Evolutionary conservation across 1,284 basidiomycete species (phyloP), one percentile per base, ranked within the genome.

Genomic region (Papiliotrema nemorosa): DNA sequence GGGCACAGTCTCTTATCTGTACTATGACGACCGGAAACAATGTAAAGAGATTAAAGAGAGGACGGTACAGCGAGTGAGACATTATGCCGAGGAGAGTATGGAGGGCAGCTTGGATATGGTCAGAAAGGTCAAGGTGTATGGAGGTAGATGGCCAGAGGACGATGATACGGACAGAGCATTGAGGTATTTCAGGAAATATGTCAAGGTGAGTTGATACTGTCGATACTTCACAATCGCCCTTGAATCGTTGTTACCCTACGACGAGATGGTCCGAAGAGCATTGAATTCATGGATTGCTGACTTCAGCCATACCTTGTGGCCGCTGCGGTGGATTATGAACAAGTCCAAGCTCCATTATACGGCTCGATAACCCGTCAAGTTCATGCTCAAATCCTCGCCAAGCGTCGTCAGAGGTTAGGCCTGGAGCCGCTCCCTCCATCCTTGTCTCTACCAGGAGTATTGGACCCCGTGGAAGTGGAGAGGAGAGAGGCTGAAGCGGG

Each of bases 201-300:
- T 97, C 78, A 96, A 96, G 86, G 92, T 94, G 63, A 64, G 78
- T 66, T n/a, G n/a, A n/a, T n/a, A n/a, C n/a, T n/a, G n/a, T n/a
- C n/a, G 38, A n/a, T n/a, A n/a, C n/a, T n/a, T n/a, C n/a, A n/a
- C n/a, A n/a, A n/a, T n/a, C n/a, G n/a, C n/a, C n/a, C n/a, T n/a
- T n/a, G n/a, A n/a, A n/a, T n/a, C n/a, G n/a, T n/a, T n/a, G n/a
- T n/a, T n/a, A n/a, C n/a, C n/a, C n/a, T n/a, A n/a, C n/a, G n/a
- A n/a, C n/a, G n/a, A n/a, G n/a, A n/a, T n/a, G n/a, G n/a, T n/a
- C n/a, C n/a, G n/a, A n/a, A n/a, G n/a, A n/a, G n/a, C n/a, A n/a
- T n/a, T n/a, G n/a, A n/a, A n/a, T 34, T 9, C 38, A 5, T 24
- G 14, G 45, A 34, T 21, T 25, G 26, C 36, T 20, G n/a, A 16